phyloP scores from a whole-genome alignment of 2,329 filamentous ascomycete genomes.

The Xylariaceae sp. region DNA sequence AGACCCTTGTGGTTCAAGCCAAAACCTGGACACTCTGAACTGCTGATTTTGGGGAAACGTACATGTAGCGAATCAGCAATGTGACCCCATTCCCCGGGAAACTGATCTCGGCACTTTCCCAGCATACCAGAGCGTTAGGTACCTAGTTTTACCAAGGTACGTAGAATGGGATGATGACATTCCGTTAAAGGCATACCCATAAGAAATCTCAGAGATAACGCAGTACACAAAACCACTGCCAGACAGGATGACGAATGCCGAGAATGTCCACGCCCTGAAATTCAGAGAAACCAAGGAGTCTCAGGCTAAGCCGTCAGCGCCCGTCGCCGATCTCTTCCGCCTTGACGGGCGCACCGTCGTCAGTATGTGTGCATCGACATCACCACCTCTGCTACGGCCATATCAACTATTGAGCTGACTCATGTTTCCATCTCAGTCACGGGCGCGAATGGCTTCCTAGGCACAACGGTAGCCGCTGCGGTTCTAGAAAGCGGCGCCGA shows the following conservation, averaged over 20 bases:
- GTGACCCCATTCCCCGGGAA: too few species aligned
- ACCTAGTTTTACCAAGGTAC: too few species aligned
- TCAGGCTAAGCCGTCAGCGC: slow-evolving; percentile 1
- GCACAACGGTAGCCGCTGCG: slow-evolving; percentile 15
- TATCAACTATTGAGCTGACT: background rate
- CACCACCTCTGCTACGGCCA: background rate
- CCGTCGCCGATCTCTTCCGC: slow-evolving; percentile 10
- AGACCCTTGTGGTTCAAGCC: too few species aligned
- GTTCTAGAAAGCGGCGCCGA: slow-evolving; percentile 33
- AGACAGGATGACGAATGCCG: slow-evolving; percentile 1
- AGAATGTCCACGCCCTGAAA: slow-evolving; percentile 5
- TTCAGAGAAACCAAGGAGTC: slow-evolving; percentile 9
- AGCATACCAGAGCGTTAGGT: too few species aligned
- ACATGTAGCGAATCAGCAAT: too few species aligned
- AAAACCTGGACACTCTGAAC: too few species aligned
- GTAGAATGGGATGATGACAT: too few species aligned
- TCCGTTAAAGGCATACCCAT: too few species aligned
- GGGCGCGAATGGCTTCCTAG: slow-evolving; percentile 24
- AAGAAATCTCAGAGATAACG: too few species aligned
- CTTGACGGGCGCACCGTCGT: slow-evolving; percentile 16
- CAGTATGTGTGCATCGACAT: slow-evolving; percentile 1
- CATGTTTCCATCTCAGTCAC: slow-evolving; percentile 16
- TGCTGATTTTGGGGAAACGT: too few species aligned
- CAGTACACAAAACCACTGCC: too few species aligned
- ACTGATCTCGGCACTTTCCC: too few species aligned